Evolutionary conservation across 2,329 filamentous ascomycete species (phyloP), one percentile per base, ranked within the genome.

Genomic region (Aspergillus japonicus): DNA sequence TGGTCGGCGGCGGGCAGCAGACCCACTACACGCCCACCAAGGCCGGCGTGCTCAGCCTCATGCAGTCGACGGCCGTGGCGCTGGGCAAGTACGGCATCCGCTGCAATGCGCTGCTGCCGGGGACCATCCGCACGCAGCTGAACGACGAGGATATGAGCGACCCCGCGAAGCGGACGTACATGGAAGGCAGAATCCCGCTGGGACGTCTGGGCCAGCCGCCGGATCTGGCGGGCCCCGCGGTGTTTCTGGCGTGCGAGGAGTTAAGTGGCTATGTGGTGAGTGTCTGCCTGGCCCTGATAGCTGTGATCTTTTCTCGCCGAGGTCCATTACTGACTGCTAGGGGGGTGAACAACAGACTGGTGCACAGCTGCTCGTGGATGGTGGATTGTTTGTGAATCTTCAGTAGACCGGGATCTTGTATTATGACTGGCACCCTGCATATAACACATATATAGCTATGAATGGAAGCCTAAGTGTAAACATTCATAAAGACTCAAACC

Each of bases 1-100:
- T 78, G 3, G 75, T 79, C 1, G 92, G 92, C 42, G 92, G 91
- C 48, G 90, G 88, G 0, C 80, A 83, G 50, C 92, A 96, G 78
- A 88, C 86, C 26, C 92, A 96, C 72, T 96, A 96, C 77, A 96
- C 92, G 16, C 90, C 92, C 10, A 96, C 92, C 16, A 96, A 96
- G 76, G 91, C 92, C 0, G 92, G 91, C 2, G 83, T 96, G 2
- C 72, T 91, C 42, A 90, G 86, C 50, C 81, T 96, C 49, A 95
- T 96, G 85, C 92, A 96, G 79, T 91, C 88, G 64, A 87, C 86
- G 42, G 92, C 92, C 0, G 89, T 91, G 35, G 90, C 92, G 8
- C 76, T 96, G 49, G 92, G 92, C 0, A 83, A 85, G 69, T 84
- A 95, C 73, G 81, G 82, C 5, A 92, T 96, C 57, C 78, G 92